Conservation (phyloP, 176 grass and related monocot species). For the Avena sativa region DNA sequence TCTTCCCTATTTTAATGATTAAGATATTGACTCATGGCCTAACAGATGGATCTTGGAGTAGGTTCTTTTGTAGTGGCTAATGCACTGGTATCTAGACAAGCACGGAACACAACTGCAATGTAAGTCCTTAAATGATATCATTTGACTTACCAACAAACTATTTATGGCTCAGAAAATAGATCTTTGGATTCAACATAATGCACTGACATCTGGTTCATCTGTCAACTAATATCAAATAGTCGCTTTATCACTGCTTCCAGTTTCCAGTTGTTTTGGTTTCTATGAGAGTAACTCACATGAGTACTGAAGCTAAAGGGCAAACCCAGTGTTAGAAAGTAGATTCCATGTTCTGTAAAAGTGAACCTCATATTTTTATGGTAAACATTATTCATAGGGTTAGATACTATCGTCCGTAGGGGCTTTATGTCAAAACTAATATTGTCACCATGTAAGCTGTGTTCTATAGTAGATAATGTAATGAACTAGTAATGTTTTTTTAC, state of each 20-base stretch:
- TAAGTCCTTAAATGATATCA: slow-evolving; percentile 45
- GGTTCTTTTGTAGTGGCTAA: slow-evolving; percentile 96
- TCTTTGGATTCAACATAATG: neutral
- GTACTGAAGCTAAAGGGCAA: slow-evolving; percentile 24
- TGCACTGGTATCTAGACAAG: slow-evolving; percentile 86
- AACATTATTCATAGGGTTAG: slow-evolving; percentile 13
- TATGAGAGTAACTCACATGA: neutral
- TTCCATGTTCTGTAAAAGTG: neutral
- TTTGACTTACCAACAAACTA: slow-evolving; percentile 15
- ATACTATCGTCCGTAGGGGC: neutral
- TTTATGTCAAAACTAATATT: slow-evolving; percentile 13
- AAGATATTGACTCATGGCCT: slow-evolving; percentile 46
- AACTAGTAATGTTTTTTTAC: slow-evolving; percentile 14
- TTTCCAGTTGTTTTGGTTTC: neutral
- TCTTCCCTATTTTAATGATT: slow-evolving; percentile 32
- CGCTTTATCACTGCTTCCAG: neutral
- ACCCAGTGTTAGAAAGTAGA: neutral
- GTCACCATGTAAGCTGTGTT: neutral
- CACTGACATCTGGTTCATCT: slow-evolving; percentile 8
- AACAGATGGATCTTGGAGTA: slow-evolving; percentile 98
- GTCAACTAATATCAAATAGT: neutral
- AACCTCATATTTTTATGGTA: neutral
- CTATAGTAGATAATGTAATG: slow-evolving; percentile 3
- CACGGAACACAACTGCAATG: slow-evolving; percentile 65
- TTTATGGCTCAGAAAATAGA: slow-evolving; percentile 13